Percentiles rank a stretch among this genome's conserved stretches.
Conservation (phyloP, 495 filamentous ascomycete species). For the Penicillium ucsense region DNA sequence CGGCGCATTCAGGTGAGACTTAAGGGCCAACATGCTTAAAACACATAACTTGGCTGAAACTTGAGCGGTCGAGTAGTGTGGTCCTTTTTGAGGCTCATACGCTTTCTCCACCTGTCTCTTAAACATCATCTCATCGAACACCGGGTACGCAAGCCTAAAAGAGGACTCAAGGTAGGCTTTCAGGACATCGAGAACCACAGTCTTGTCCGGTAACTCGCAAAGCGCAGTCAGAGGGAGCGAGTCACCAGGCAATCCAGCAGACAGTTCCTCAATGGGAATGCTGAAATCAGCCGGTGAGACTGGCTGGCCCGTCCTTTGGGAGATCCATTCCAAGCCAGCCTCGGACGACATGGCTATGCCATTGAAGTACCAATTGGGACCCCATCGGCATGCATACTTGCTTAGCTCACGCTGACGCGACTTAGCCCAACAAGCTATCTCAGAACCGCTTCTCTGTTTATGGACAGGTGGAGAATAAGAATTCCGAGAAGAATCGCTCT, state of each 20-base stretch:
- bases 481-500: not conserved
- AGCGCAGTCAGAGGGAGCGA: not conserved
- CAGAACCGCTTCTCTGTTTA: not conserved
- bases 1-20: not conserved
- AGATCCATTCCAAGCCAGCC: constrained; percentile 8
- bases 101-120: constrained; percentile 5
- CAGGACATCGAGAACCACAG: not conserved
- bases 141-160: constrained; percentile 3
- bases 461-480: not conserved
- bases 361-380: constrained; percentile 15
- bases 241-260: not conserved
- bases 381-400: constrained; percentile 1
- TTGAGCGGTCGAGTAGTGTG: not conserved
- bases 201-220: constrained; percentile 8
- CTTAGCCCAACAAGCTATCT: too few species aligned
- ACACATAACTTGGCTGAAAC: constrained; percentile 6
- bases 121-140: constrained; percentile 3
- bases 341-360: constrained; percentile 9
- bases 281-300: constrained; percentile 2
- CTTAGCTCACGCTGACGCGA: too few species aligned
- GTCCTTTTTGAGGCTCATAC: not conserved
- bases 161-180: constrained; percentile 1
- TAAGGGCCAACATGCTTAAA: constrained; percentile 5
- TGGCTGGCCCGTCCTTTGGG: constrained; percentile 7
- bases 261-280: not conserved